Conservation (phyloP, 257 asterid species). For the Plantago major region DNA sequence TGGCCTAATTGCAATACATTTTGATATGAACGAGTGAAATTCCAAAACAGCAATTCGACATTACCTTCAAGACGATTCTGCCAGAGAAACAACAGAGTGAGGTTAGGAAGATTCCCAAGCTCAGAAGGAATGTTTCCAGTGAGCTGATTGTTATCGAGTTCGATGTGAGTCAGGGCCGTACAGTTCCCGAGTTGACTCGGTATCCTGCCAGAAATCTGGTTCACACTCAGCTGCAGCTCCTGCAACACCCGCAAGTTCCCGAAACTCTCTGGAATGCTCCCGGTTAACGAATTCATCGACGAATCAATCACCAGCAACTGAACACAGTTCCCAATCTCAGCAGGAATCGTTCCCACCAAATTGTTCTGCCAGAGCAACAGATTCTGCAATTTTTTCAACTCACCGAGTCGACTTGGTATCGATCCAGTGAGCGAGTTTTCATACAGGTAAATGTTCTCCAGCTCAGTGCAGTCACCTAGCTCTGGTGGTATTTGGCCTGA, state of each 20-base stretch:
- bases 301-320: conserved; percentile 36
- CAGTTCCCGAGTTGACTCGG: conserved; percentile 44
- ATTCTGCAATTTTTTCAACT: conserved; percentile 31
- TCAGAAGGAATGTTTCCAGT: conserved; percentile 49
- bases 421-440: conserved; percentile 51
- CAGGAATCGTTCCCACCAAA: conserved; percentile 46
- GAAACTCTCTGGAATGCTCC: conserved; percentile 40
- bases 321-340: conserved; percentile 40
- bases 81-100: conserved; percentile 47
- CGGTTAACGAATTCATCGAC: conserved; percentile 49
- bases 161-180: conserved; percentile 41
- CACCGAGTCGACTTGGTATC: conserved; percentile 37
- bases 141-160: conserved; percentile 52
- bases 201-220: conserved; percentile 46
- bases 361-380: conserved; percentile 50
- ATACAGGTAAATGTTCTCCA: conserved; percentile 40
- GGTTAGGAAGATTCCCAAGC: conserved; percentile 39
- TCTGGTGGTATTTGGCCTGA: conserved; percentile 57
- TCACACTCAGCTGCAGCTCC: conserved; percentile 45
- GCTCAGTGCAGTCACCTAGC: conserved; percentile 39
- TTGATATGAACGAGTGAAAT: too few relatives aligned
- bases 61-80: conserved; percentile 50
- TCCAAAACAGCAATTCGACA: not conserved
- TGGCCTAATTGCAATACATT: too few relatives aligned
- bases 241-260: conserved; percentile 37